Evolutionary conservation across 31 red algal species (phyloP), one percentile per base, ranked within the genome.

Genomic region (Porphyra umbilicalis): DNA sequence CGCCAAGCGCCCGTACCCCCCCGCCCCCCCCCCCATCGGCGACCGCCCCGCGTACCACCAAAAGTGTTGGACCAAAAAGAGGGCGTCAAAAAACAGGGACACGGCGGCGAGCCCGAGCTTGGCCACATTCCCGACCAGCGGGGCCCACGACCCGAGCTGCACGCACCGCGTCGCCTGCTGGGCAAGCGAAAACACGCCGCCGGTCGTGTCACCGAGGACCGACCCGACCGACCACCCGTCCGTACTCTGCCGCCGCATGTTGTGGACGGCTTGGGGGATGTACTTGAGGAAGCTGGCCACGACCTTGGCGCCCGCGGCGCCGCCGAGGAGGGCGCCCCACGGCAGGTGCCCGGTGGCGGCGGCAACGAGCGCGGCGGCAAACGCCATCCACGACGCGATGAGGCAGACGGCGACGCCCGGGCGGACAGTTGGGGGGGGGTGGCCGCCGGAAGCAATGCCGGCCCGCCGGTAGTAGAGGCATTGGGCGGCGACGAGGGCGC

Each of bases 31-130:
- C 57, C 18, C 57, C 57, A 71, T 29, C 57, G 57, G 57, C 14
- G 57, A 71, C 20, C 25, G 57, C 57, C 57, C 57, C 20, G 57
- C 57, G 68, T 92, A 95, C 32, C 80, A 85, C 40, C 85, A 44
- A 36, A 83, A 39, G 75, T 95, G 93, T 75, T 95, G 93, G 67
- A 39, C 9, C 8, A 95, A 79, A 42, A 95, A 95, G 77, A 84
- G 86, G 78, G 82, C 83, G 67, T 95, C 93, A 83, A 95, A 95
- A 57, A 85, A 35, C 36, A 95, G 83, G n/a, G 80, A 79, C 71
- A 90, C 93, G 0, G 38, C 84, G 44, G 93, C 93, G 29, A 95
- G 80, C 32, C 86, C 81, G 2, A 87, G 87, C 82, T 95, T 95
- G 7, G 93, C 89, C 39, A 88, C 75, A 57, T 95, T 95, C n/a